These are phyloP conservation scores for Boletus tomentosulus DNA, from an alignment of 768 basidiomycete genomes.

Conservation along the genomic window DNA sequence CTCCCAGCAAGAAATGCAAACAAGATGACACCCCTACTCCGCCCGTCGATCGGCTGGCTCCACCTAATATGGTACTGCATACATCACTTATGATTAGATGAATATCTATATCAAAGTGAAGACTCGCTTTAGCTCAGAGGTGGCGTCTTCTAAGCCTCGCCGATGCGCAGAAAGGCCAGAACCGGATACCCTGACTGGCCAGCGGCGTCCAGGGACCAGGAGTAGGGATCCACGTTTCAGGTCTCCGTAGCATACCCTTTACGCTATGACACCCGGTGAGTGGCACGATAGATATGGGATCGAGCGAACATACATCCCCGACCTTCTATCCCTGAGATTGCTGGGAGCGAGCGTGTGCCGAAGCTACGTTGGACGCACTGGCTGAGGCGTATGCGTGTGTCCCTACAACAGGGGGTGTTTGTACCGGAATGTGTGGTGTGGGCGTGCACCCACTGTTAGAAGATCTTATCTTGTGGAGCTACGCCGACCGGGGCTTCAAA, in stretches of 20 bases:
- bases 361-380: constrained; percentile 38
- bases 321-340: constrained; percentile 43
- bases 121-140: neutral
- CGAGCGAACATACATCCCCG: constrained; percentile 40
- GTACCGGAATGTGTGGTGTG: constrained; percentile 27
- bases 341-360: constrained; percentile 37
- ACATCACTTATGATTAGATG: no score
- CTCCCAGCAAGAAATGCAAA: no score
- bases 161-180: neutral
- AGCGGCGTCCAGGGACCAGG: neutral
- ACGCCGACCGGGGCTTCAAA: constrained; percentile 38
- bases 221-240: neutral
- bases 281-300: neutral
- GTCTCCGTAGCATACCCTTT: neutral
- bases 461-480: constrained; percentile 48
- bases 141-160: neutral
- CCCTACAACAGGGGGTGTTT: constrained; percentile 9
- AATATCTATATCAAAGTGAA: neutral
- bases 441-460: constrained; percentile 43
- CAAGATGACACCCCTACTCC: no score
- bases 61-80: no score
- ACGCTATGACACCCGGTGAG: neutral
- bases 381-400: constrained; percentile 31
- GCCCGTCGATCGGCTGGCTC: no score
- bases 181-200: neutral